These are phyloP conservation scores for Dactylorhiza incarnata DNA, from an alignment of 106 monocot species.

Conservation along the genomic window DNA sequence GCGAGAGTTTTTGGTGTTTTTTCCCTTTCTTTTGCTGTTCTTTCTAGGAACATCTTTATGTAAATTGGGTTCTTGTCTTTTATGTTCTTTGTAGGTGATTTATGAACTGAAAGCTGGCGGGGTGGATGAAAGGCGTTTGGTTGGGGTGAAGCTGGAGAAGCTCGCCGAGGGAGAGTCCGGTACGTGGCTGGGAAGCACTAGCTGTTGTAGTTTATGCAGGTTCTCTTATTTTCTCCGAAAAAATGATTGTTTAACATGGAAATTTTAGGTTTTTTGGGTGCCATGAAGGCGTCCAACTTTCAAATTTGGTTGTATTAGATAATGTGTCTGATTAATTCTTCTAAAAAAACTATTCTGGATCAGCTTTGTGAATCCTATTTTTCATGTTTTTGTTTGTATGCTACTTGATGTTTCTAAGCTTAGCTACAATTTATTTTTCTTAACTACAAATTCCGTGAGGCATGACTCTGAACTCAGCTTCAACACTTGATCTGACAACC, in stretches of 20 bases:
- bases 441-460: too few species aligned
- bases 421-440: too few species aligned
- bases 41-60: too few species aligned
- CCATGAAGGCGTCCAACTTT: not conserved
- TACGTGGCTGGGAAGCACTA: slow-evolving; percentile 9
- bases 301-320: not conserved
- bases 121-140: slow-evolving; percentile 46
- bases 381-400: too few species aligned
- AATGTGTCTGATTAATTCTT: slow-evolving; percentile 1
- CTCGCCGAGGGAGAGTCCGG: slow-evolving; percentile 95
- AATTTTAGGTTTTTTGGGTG: not conserved
- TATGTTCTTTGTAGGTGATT: slow-evolving; percentile 44
- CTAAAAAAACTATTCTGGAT: not conserved
- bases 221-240: not conserved
- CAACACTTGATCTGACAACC: too few species aligned
- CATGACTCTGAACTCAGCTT: too few species aligned
- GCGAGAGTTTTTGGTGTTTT: not conserved
- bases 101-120: slow-evolving; percentile 97
- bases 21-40: not conserved
- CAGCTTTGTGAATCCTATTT: too few species aligned
- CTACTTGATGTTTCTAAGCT: too few species aligned
- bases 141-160: slow-evolving; percentile 66
- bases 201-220: not conserved
- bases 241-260: not conserved
- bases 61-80: not conserved